Evolutionary conservation across 768 basidiomycete species (phyloP).

Genomic region (Candolleomyces aberdarensis): DNA sequence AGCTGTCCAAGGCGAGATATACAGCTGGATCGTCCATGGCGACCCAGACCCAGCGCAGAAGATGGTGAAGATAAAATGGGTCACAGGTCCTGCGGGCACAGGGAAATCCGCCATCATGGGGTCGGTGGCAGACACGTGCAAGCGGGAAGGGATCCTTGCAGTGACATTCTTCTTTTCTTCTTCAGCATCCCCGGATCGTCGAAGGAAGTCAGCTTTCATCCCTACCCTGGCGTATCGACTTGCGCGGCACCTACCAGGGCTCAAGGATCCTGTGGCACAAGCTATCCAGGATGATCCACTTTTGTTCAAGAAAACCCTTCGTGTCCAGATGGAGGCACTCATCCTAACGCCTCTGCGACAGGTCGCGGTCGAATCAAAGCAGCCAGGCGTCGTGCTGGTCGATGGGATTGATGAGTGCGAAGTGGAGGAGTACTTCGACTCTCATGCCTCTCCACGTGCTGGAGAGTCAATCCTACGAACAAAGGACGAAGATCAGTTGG

Average conservation of each 20-base stretch:
- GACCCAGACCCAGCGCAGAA: too few relatives aligned
- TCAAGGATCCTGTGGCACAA: not conserved
- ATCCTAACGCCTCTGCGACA: not conserved
- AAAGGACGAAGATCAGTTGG: not conserved
- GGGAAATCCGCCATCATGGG: too few relatives aligned
- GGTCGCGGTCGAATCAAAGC: not conserved
- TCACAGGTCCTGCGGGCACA: too few relatives aligned
- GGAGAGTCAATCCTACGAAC: not conserved
- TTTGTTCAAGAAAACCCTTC: not conserved
- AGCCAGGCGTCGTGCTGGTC: slow-evolving; percentile 2
- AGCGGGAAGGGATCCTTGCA: not conserved
- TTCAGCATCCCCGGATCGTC: not conserved
- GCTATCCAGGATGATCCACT: not conserved
- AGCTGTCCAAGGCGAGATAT: slow-evolving; percentile 7
- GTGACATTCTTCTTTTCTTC: slow-evolving; percentile 12
- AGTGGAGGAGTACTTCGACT: not conserved
- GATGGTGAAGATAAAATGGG: too few relatives aligned
- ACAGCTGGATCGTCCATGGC: not conserved
- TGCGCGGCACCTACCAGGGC: not conserved
- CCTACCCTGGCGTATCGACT: slow-evolving; percentile 1
- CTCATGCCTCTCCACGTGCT: too few relatives aligned
- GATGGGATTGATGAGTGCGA: slow-evolving; percentile 12
- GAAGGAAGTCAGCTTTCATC: not conserved
- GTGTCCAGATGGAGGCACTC: not conserved
- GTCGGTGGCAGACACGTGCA: too few relatives aligned